phyloP scores from a whole-genome alignment of 257 asterid species.

The Capsicum rhomboideum region DNA sequence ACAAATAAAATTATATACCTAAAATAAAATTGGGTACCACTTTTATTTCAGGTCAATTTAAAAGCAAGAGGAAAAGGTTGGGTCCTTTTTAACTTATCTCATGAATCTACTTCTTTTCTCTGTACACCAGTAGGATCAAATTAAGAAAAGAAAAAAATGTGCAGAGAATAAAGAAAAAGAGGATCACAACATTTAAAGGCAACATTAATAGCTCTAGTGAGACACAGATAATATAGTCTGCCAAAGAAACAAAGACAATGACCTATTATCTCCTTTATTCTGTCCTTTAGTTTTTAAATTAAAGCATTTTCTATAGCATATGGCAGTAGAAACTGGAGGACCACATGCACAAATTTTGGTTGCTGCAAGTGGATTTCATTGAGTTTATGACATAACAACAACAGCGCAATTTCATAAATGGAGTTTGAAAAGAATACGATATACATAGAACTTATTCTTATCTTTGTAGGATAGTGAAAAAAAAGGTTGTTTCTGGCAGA shows the following conservation, averaged over 20 bases:
- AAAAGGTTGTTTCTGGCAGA: no score
- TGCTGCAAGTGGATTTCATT: neutral
- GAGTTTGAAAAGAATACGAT: no score
- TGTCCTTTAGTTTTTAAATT: conserved; percentile 14
- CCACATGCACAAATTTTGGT: conserved; percentile 16
- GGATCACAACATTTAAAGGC: neutral
- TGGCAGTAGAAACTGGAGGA: conserved; percentile 8
- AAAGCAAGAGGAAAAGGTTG: neutral
- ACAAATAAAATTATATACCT: neutral
- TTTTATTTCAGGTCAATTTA: neutral
- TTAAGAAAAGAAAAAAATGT: conserved; percentile 5
- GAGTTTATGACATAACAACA: neutral
- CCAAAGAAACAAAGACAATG: neutral
- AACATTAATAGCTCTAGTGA: neutral
- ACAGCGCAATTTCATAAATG: no score
- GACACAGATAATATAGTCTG: neutral
- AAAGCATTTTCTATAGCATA: neutral
- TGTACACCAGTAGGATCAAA: neutral
- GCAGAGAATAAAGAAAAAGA: neutral
- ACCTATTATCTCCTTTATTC: neutral
- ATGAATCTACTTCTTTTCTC: conserved; percentile 1
- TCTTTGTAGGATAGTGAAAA: no score
- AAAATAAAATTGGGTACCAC: neutral
- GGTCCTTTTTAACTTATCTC: neutral
- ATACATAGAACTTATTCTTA: no score